These are phyloP conservation scores for Huntiella omanensis DNA, from an alignment of 2,329 filamentous ascomycete species.

Conservation along the genomic window DNA sequence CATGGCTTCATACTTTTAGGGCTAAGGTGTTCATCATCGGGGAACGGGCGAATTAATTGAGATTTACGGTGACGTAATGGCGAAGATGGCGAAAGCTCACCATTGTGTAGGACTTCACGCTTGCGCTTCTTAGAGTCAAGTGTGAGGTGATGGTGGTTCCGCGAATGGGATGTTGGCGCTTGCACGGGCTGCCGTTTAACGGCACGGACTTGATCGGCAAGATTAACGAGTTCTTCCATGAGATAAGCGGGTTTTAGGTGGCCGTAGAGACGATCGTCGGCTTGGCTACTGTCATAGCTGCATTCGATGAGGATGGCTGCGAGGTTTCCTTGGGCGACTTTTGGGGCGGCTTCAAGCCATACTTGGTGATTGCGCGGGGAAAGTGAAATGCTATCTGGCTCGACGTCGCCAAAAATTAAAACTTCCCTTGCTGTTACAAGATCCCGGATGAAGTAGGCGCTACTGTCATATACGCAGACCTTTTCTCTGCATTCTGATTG, in stretches of 20 bases:
- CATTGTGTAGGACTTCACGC: constrained; percentile 21
- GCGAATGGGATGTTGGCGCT: neutral
- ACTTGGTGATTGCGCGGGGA: constrained; percentile 64
- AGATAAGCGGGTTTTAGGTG: constrained; percentile 74
- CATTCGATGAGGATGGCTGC: constrained; percentile 87
- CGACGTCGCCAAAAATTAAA: constrained; percentile 87
- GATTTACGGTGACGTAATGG: constrained; percentile 8
- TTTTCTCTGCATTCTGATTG: constrained; percentile 23
- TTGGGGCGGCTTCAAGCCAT: constrained; percentile 78
- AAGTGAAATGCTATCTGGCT: constrained; percentile 71
- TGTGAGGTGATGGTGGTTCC: neutral
- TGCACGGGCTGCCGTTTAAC: constrained; percentile 20
- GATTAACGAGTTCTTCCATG: constrained; percentile 52
- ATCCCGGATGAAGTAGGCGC: constrained; percentile 82
- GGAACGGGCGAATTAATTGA: neutral
- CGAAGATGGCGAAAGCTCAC: neutral
- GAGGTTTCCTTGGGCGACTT: constrained; percentile 54
- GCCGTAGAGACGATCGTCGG: constrained; percentile 64
- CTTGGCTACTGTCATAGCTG: constrained; percentile 68
- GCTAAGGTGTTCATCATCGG: constrained; percentile 29
- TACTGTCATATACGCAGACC: constrained; percentile 64
- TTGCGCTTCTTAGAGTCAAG: constrained; percentile 43
- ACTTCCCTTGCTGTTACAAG: constrained; percentile 53
- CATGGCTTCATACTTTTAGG: constrained; percentile 26
- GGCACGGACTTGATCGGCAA: constrained; percentile 53